phyloP scores from a whole-genome alignment of 139 green algal genomes.

The Coelastrella sp. region DNA sequence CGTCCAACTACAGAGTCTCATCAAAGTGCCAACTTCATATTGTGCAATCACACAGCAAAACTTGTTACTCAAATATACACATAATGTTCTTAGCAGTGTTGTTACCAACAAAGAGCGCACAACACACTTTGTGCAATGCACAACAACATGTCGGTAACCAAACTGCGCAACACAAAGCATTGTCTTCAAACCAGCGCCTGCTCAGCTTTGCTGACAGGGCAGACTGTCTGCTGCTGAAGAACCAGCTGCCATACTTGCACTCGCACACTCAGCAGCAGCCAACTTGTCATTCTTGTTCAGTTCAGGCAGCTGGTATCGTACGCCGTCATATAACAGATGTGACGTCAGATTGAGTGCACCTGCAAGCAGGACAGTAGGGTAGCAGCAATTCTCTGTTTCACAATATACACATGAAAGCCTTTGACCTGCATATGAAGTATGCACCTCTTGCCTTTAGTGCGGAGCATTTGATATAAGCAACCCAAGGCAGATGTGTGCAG shows the following conservation, averaged over 20 bases:
- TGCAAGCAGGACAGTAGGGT: too few species aligned
- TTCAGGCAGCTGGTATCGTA: slow-evolving; percentile 49
- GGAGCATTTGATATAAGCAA: too few species aligned
- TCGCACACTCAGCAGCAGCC: not conserved
- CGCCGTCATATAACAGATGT: slow-evolving; percentile 62
- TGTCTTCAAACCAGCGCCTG: too few species aligned
- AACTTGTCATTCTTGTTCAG: slow-evolving; percentile 43
- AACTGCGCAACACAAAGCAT: too few species aligned
- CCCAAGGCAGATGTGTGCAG: too few species aligned
- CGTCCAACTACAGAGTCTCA: not conserved
- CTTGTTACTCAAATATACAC: too few species aligned
- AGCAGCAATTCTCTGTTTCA: too few species aligned
- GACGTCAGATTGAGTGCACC: slow-evolving; percentile 71
- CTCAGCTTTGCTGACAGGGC: not conserved
- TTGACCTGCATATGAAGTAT: too few species aligned
- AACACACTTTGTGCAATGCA: not conserved
- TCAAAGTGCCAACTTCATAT: not conserved
- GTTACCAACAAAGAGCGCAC: too few species aligned
- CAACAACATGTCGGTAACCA: too few species aligned
- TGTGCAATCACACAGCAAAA: not conserved
- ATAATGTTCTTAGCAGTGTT: not conserved
- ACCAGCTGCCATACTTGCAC: not conserved
- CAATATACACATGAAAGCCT: too few species aligned
- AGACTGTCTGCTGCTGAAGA: not conserved
- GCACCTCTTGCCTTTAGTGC: too few species aligned